Percentiles rank a stretch among this genome's conserved stretches.
Evolutionary conservation across 768 basidiomycete species (phyloP).

Genomic region (Lactarius sanguifluus): DNA sequence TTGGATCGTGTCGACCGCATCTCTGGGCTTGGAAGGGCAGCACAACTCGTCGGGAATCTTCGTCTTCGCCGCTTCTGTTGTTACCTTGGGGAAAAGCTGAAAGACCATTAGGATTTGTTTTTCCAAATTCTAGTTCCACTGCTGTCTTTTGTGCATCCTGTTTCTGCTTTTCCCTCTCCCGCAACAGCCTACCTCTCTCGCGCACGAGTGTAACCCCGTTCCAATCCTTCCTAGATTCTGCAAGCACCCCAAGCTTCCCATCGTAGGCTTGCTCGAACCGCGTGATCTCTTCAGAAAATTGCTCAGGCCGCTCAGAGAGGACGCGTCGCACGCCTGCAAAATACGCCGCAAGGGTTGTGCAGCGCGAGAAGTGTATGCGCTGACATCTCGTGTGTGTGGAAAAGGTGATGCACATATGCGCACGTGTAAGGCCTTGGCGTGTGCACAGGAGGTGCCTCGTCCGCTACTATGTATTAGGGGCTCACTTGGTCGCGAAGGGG

Average conservation of each 20-base stretch:
- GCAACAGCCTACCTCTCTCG: conserved; percentile 70
- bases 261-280: conserved; percentile 55
- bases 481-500: conserved; percentile 27
- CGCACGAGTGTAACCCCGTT: conserved; percentile 63
- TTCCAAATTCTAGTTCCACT: conserved; percentile 16
- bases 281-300: conserved; percentile 48
- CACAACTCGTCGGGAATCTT: too few species aligned
- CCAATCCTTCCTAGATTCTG: conserved; percentile 58
- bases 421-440: conserved; percentile 38
- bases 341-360: conserved; percentile 73
- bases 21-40: conserved; percentile 27
- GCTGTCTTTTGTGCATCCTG: conserved; percentile 26
- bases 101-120: not conserved
- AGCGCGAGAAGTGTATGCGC: conserved; percentile 71
- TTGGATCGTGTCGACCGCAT: conserved; percentile 20
- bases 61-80: conserved; percentile 20
- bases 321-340: conserved; percentile 55
- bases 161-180: conserved; percentile 52
- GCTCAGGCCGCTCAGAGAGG: conserved; percentile 28
- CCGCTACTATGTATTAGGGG: conserved; percentile 29
- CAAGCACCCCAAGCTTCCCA: conserved; percentile 42
- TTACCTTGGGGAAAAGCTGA: conserved; percentile 20
- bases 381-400: conserved; percentile 89
- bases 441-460: conserved; percentile 38
- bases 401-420: conserved; percentile 80